Conservation (phyloP, 805 yeast genomes). For the Starmerella khaoyaiensis region DNA sequence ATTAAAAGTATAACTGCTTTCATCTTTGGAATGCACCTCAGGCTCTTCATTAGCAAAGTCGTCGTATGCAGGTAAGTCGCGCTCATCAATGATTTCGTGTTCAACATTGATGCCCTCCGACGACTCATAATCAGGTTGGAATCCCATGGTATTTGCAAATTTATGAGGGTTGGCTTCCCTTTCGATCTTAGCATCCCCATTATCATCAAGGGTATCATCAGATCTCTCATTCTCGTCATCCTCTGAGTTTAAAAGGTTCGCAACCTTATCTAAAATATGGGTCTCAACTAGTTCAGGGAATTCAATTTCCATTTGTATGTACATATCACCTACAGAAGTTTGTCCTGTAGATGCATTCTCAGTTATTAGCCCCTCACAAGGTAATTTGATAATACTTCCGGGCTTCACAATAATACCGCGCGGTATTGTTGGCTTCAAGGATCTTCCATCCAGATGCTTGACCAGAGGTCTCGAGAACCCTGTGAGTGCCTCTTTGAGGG, state of each 20-base stretch:
- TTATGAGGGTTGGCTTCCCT: background rate
- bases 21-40: constrained; percentile 1
- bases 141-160: background rate
- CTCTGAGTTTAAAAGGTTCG: constrained; percentile 2
- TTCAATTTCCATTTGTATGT: constrained; percentile 14
- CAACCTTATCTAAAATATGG: constrained; percentile 14
- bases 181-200: background rate
- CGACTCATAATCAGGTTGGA: background rate
- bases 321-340: constrained; percentile 17
- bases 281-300: constrained; percentile 19
- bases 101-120: constrained; percentile 7
- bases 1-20: too few relatives aligned
- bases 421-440: constrained; percentile 50
- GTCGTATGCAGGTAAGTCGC: constrained; percentile 13
- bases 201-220: background rate
- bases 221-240: background rate
- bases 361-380: constrained; percentile 19
- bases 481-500: constrained; percentile 70
- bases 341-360: constrained; percentile 6
- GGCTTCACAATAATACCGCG: constrained; percentile 51
- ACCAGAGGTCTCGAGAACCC: constrained; percentile 59
- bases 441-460: constrained; percentile 70
- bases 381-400: constrained; percentile 15
- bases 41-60: constrained; percentile 14
- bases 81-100: constrained; percentile 7